A percentile compares a stretch with the other conserved stretches of the same genome.
Evolutionary conservation across 148 eudicot species (phyloP).

Genomic region (Nepenthes mirabilis): DNA sequence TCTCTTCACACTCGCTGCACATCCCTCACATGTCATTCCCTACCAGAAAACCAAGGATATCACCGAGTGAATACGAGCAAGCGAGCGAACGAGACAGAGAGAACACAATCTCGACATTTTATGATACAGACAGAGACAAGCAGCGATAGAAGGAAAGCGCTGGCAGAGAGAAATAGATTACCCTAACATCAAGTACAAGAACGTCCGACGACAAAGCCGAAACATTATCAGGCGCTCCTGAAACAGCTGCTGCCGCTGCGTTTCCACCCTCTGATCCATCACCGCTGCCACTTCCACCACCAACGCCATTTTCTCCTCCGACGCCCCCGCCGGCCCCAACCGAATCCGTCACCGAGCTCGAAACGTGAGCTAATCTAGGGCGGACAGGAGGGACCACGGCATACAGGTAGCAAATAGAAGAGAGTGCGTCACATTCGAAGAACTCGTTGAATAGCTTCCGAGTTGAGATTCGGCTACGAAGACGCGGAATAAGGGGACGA

Average conservation of each 20-base stretch:
- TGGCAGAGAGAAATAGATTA: slow-evolving; percentile 11
- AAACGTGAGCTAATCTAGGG: slow-evolving; percentile 21
- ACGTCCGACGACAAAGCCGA: slow-evolving; percentile 55
- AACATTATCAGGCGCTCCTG: slow-evolving; percentile 28
- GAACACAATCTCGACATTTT: too few relatives aligned
- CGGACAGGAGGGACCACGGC: slow-evolving; percentile 10
- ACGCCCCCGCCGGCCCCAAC: slow-evolving; percentile 39
- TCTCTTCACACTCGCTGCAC: slow-evolving; percentile 90
- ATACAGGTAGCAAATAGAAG: slow-evolving; percentile 7
- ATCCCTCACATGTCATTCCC: slow-evolving; percentile 98
- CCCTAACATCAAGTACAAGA: slow-evolving; percentile 78
- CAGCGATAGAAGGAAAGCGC: not conserved
- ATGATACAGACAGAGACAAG: not conserved
- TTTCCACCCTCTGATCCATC: slow-evolving; percentile 37
- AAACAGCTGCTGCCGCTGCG: slow-evolving; percentile 21
- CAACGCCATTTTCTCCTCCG: slow-evolving; percentile 18
- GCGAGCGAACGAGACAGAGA: too few relatives aligned
- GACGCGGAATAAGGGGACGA: slow-evolving; percentile 8
- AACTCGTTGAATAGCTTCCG: slow-evolving; percentile 16
- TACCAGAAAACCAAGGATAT: slow-evolving; percentile 6
- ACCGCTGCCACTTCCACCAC: slow-evolving; percentile 37
- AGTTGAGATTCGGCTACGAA: slow-evolving; percentile 13
- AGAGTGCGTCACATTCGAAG: slow-evolving; percentile 4
- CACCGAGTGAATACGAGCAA: not conserved
- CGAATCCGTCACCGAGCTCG: slow-evolving; percentile 31